Evolutionary conservation across 2,329 filamentous ascomycete genomes (phyloP), one percentile per base, ranked within the genome.

Genomic region (Alternaria viburni): DNA sequence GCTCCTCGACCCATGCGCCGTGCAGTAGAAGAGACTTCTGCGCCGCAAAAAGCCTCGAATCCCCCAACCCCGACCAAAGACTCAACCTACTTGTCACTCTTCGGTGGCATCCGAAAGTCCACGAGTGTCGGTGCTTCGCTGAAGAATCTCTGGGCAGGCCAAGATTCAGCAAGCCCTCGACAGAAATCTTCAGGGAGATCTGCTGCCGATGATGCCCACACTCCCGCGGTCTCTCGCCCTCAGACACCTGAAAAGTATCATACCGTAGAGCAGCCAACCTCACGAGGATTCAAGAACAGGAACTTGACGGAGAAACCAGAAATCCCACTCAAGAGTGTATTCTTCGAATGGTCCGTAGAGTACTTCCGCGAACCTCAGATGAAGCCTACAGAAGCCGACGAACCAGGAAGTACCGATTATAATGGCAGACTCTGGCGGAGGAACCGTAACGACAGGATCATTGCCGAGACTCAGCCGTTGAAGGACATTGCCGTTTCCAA

Each of bases 361-460:
- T 98, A 99, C 79, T 99, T 98, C 85, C 92, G 94, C 28, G 94
- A 98, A 79, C 96, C 96, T 30, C 96, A 99, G 80, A 98, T 99
- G 96, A 96, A 96, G 77, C 91, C 93, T 4, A 94, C 92, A 61
- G 96, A 99, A 78, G 92, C 94, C 23, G 96, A 99, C 72, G 96
- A 99, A 76, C 96, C 96, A 13, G 96, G 96, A 32, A 97, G 93
- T 74, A 92, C 92, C 15, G 94, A 98, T 79, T 99, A 98, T 81
- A 99, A 99, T 72, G 91, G 96, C 76, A 89, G 96, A 15, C 84
- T 99, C 3, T 99, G 96, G 96, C 87, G 95, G 67, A 88, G 96
- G 65, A 91, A 93, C 59, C 90, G 96, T 46, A 99, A 99, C 74
- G 96, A 99, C 79, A 90, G 87, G 62, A 97, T 97, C 68, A 90